Percentiles rank a stretch among this genome's conserved stretches.
phyloP scores from a whole-genome alignment of 192 early-diverging fungal species.

The Coemansia sp. region DNA sequence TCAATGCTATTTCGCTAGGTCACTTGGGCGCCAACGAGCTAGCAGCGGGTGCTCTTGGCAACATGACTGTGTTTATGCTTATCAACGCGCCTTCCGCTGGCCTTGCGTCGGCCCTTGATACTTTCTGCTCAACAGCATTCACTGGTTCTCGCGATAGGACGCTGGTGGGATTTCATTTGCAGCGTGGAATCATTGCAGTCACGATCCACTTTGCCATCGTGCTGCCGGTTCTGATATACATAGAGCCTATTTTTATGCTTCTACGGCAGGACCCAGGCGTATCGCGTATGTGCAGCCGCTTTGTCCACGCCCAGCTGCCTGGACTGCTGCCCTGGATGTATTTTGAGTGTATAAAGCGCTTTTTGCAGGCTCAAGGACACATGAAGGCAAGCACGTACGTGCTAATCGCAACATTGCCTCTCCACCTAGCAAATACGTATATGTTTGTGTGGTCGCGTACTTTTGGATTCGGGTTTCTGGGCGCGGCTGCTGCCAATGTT shows the following conservation, averaged over 20 bases:
- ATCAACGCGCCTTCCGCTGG: constrained; percentile 70
- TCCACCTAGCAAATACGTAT: constrained; percentile 78
- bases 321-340: constrained; percentile 76
- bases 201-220: constrained; percentile 70
- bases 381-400: constrained; percentile 84
- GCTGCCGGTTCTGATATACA: constrained; percentile 67
- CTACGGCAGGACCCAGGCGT: constrained; percentile 73
- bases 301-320: constrained; percentile 65
- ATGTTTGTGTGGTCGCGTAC: constrained; percentile 71
- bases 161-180: constrained; percentile 71
- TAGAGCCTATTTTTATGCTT: constrained; percentile 66
- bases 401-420: constrained; percentile 64
- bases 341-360: constrained; percentile 85
- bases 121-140: constrained; percentile 71
- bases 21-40: constrained; percentile 66
- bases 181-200: constrained; percentile 79
- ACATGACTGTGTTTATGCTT: constrained; percentile 74
- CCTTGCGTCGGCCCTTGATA: constrained; percentile 73
- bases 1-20: constrained; percentile 64
- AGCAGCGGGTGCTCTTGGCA: constrained; percentile 67
- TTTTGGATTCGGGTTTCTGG: constrained; percentile 74
- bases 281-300: constrained; percentile 67
- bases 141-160: constrained; percentile 66
- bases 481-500: constrained; percentile 79
- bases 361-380: constrained; percentile 85